Base-by-base conservation (phyloP, 116 monocot species). In the Dioscorea cayenensis region DNA sequence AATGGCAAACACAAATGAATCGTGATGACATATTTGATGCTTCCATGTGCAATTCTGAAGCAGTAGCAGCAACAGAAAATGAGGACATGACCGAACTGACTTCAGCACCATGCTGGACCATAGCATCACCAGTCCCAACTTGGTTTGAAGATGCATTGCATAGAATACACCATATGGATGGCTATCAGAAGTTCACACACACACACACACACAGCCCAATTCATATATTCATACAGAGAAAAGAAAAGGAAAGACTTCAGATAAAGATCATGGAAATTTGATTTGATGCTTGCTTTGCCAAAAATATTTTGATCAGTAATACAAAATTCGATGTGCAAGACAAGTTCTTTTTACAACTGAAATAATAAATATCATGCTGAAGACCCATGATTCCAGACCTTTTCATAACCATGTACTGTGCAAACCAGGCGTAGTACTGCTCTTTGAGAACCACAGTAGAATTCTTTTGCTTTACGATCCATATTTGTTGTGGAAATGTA, bases 361-460 rank as follows among this genome's bases (percentile, higher is more conserved):
- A 36, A 51, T 6, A 18, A 20, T 23, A 65, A 50, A 60, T 43
- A 49, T 36, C 28, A 36, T 3, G 59, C 29, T 29, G 29, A 29
- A 29, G 29, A 29, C 36, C 28, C 17, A 51, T 67, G 23, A 14
- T 16, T 49, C 43, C 23, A 66, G 72, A 97, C 97, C 97, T 97
- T 81, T 93, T 97, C 93, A 97, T 97, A 52, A 97, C 93, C 93
- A 97, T 97, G 73, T 97, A 93, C 63, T 90, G 86, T 63, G 93
- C 97, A 81, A 97, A 97, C 97, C 97, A 97, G 61, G 90, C 81
- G 78, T 88, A 85, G 66, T 93, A 93, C 63, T 90, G 77, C 64
- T 93, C 97, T 28, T 84, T 76, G 25, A 97, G 63, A 52, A 97
- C 72, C 43, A 93, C 97, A 76, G 49, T 79, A 76, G n/a, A 97